These are phyloP conservation scores for Durusdinium trenchii DNA, from an alignment of 73 alveolate species.

Conservation along the genomic window DNA sequence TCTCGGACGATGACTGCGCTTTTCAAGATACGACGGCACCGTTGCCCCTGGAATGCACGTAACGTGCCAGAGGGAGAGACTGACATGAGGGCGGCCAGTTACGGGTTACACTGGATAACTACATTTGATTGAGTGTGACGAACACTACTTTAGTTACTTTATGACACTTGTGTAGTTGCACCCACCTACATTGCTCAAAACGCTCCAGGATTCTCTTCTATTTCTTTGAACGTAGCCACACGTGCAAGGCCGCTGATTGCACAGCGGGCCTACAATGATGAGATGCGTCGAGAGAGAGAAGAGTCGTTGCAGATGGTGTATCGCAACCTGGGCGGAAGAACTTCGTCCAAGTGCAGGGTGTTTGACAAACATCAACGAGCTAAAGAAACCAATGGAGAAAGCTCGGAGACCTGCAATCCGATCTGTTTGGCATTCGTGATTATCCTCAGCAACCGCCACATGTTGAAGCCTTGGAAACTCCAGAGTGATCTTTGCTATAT, in stretches of 20 bases:
- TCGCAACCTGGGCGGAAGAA: conserved; percentile 8
- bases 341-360: background rate
- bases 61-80: background rate
- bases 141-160: background rate
- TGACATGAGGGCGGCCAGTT: background rate
- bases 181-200: background rate
- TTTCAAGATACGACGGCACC: conserved; percentile 46
- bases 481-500: too few species aligned
- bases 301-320: conserved; percentile 48
- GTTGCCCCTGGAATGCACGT: background rate
- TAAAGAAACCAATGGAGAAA: too few species aligned
- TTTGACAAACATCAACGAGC: background rate
- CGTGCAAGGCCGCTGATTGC: conserved; percentile 63
- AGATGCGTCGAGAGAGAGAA: conserved; percentile 58
- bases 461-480: too few species aligned
- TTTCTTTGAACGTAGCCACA: background rate
- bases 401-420: too few species aligned
- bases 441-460: too few species aligned
- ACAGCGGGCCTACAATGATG: conserved; percentile 92
- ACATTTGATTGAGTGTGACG: too few species aligned
- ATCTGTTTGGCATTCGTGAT: too few species aligned
- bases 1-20: conserved; percentile 49
- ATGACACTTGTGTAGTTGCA: background rate
- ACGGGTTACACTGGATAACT: background rate
- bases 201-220: background rate